Evolutionary conservation across 257 asterid species (phyloP), one percentile per base, ranked within the genome.

Genomic region (Solanum tarapatanum): DNA sequence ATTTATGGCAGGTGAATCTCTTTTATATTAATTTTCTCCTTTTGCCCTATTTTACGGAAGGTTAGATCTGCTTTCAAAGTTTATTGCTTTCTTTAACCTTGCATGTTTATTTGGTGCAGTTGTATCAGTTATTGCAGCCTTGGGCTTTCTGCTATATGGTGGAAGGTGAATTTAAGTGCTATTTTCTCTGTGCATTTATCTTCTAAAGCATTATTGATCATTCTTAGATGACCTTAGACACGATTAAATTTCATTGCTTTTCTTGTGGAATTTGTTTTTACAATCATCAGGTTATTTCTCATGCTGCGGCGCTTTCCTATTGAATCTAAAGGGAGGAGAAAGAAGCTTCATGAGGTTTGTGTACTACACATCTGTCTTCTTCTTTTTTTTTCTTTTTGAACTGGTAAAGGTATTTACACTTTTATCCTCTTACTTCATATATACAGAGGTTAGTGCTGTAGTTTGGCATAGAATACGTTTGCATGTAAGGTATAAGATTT

Each of bases 271-370:
- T 43, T 75, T 8, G 24, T 77, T 72, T 87, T 87, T 11, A 43
- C 82, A 26, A 79, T 26, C 24, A 73, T 87, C 95, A 96, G 98
- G 94, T 92, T 96, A 86, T 96, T 96, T 91, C 89, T 89, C 93
- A 96, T 94, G 99, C 91, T 96, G 77, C 92, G 96, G 86, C 98
- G 98, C 87, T 96, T 95, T 87, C 98, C 99, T 28, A 95, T 96
- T 84, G 99, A 96, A 93, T 95, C 99, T 84, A 96, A 94, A 93
- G 98, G 99, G 90, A 93, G 98, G 92, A 92, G 98, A 90, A 96
- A 96, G 95, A 95, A 96, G 88, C 98, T 96, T 89, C 95, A 93
- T 8, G 99, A 96, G 99, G 99, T 95, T 84, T 90, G 92, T 87
- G 30, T 60, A 85, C 48, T 23, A 32, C 43, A 64, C 45, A 13